Evolutionary conservation across 176 grass and related monocot genomes (phyloP), one percentile per base, ranked within the genome.

Genomic region (Cenchrus americanus): DNA sequence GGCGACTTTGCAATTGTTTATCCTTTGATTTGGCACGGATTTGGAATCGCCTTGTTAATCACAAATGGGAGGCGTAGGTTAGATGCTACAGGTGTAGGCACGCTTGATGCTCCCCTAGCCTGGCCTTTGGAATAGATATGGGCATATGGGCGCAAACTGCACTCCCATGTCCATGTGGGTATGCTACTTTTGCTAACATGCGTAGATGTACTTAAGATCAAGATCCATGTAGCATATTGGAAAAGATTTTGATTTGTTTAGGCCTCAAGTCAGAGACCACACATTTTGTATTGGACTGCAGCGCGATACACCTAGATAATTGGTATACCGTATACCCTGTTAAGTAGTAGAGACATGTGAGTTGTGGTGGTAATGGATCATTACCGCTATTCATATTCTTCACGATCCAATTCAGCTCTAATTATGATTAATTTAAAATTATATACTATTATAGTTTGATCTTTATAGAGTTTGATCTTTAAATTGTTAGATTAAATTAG

Each of bases 51-150:
- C 48, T 82, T 78, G 27, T 57, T 82, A 60, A 90, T 90, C 58
- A 24, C 58, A 90, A 82, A 73, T 73, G 47, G 66, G 78, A 78
- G 72, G 65, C 19, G 6, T 50, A 73, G 88, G 51, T 86, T 82
- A 83, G 79, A 86, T 82, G 88, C 83, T 73, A 82, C 57, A 90
- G 59, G 66, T 67, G 64, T 77, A 82, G 83, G 83, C 48, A 71
- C 81, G 21, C 70, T 52, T 30, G 70, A 52, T 73, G 70, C 75
- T n/a, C 51, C 62, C 34, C 76, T 88, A 71, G 49, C 61, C 70
- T 60, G 61, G 26, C 70, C 62, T 60, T 87, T 81, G 85, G 69
- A 80, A 75, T 49, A 84, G 15, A 13, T 34, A 14, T 71, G 42
- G n/a, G n/a, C n/a, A n/a, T n/a, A n/a, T n/a, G n/a, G n/a, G 26